phyloP scores from a whole-genome alignment of 2,329 filamentous ascomycete genomes.

The Ascosphaera aggregata region DNA sequence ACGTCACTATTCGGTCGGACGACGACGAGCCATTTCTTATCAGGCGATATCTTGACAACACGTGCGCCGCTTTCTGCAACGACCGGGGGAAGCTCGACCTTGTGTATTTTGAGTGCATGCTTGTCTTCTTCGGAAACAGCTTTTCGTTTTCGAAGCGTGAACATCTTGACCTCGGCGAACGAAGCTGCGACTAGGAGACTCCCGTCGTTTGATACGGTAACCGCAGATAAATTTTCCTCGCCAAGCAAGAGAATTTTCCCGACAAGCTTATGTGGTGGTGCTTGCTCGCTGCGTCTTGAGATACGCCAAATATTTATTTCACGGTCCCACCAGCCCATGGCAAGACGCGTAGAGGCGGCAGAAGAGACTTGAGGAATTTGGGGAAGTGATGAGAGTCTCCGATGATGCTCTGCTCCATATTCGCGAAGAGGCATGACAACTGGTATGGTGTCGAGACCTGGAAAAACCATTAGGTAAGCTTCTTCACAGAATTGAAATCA shows the following conservation, averaged over 20 bases:
- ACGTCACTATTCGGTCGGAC: conserved; percentile 38
- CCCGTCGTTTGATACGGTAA: conserved; percentile 46
- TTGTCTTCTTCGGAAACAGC: conserved; percentile 19
- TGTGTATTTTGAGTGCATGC: conserved; percentile 44
- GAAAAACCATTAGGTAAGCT: too few relatives aligned
- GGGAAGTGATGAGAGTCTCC: conserved; percentile 61
- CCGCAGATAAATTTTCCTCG: conserved; percentile 64
- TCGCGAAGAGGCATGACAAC: conserved; percentile 59
- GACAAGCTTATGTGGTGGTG: conserved; percentile 25
- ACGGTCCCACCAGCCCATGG: conserved; percentile 83
- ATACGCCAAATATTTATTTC: conserved; percentile 67
- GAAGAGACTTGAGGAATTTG: conserved; percentile 52
- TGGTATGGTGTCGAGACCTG: conserved; percentile 67
- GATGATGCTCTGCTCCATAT: conserved; percentile 57
- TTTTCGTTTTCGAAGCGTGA: conserved; percentile 36
- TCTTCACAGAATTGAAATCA: too few relatives aligned
- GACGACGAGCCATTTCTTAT: conserved; percentile 22
- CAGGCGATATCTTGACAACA: conserved; percentile 29
- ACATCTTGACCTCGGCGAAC: conserved; percentile 50
- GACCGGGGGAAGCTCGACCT: conserved; percentile 37
- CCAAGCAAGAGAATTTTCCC: conserved; percentile 44
- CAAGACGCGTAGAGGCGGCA: conserved; percentile 45
- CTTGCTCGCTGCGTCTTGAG: conserved; percentile 21
- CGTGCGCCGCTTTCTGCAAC: conserved; percentile 42
- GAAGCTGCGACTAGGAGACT: conserved; percentile 57